These are phyloP conservation scores for Hypoxylon subgilvum DNA, from an alignment of 495 filamentous ascomycete genomes.

Conservation along the genomic window DNA sequence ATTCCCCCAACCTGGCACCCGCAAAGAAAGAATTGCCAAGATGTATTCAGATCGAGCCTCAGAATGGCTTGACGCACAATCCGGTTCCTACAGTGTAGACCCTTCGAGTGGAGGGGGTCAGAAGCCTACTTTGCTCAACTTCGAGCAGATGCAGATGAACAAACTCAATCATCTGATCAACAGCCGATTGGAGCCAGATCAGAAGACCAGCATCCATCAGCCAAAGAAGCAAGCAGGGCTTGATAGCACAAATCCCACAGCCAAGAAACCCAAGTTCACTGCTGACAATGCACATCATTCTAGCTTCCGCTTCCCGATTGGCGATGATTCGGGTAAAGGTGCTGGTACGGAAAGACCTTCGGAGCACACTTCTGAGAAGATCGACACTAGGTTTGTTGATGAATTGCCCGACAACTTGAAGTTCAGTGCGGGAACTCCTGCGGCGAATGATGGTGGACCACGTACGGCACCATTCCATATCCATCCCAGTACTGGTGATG, in stretches of 20 bases:
- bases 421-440: conserved; percentile 52
- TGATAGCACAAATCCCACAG: background rate
- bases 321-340: conserved; percentile 39
- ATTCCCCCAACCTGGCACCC: background rate
- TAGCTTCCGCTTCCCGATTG: conserved; percentile 59
- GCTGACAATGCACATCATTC: conserved; percentile 42
- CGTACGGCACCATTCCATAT: too few species aligned
- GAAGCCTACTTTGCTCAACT: conserved; percentile 26
- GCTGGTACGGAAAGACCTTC: conserved; percentile 46
- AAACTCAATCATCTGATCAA: conserved; percentile 39
- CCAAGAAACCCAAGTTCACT: conserved; percentile 19
- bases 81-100: background rate
- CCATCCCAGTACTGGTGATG: too few species aligned
- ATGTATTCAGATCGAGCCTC: background rate
- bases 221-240: background rate
- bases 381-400: conserved; percentile 69
- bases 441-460: conserved; percentile 34
- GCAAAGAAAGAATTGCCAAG: background rate
- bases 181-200: background rate
- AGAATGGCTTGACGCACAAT: background rate
- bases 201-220: background rate
- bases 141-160: conserved; percentile 43
- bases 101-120: conserved; percentile 36
- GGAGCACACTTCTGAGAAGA: conserved; percentile 71
- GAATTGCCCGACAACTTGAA: conserved; percentile 45